Evolutionary conservation across 1,139 yeast species (phyloP).

Genomic region (Kodamaea arcana): DNA sequence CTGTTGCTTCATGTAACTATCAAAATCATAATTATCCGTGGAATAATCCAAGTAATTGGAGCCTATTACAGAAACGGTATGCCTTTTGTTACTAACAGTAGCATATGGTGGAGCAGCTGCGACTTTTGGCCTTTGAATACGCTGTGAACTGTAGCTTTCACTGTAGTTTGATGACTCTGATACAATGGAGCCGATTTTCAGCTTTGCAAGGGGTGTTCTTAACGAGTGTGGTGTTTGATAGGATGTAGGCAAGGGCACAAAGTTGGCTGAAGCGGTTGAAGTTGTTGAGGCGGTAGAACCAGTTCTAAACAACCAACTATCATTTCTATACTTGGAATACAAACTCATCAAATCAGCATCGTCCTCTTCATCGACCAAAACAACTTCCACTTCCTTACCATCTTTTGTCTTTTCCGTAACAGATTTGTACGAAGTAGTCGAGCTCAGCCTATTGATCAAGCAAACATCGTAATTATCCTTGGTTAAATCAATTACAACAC

Average conservation of each 20-base stretch:
- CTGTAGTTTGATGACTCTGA: constrained; percentile 8
- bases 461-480: constrained; percentile 38
- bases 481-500: constrained; percentile 41
- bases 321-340: constrained; percentile 40
- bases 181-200: constrained; percentile 5
- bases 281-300: constrained; percentile 12
- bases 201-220: constrained; percentile 7
- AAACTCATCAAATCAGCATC: constrained; percentile 38
- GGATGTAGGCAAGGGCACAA: constrained; percentile 16
- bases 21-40: constrained; percentile 31
- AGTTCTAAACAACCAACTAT: constrained; percentile 25
- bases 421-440: constrained; percentile 35
- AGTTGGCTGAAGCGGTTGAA: constrained; percentile 11
- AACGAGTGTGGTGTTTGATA: constrained; percentile 9
- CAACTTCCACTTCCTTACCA: constrained; percentile 46
- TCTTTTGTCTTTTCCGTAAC: constrained; percentile 36
- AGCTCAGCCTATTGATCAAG: constrained; percentile 31
- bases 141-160: constrained; percentile 11
- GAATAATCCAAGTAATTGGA: constrained; percentile 31
- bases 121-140: constrained; percentile 11
- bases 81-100: constrained; percentile 10
- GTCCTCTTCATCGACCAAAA: constrained; percentile 36
- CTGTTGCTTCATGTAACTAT: constrained; percentile 32
- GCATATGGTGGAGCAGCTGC: constrained; percentile 5
- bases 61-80: constrained; percentile 10